These are phyloP conservation scores for Aegilops speltoides DNA, from an alignment of 176 grass and related monocot species.

Conservation along the genomic window DNA sequence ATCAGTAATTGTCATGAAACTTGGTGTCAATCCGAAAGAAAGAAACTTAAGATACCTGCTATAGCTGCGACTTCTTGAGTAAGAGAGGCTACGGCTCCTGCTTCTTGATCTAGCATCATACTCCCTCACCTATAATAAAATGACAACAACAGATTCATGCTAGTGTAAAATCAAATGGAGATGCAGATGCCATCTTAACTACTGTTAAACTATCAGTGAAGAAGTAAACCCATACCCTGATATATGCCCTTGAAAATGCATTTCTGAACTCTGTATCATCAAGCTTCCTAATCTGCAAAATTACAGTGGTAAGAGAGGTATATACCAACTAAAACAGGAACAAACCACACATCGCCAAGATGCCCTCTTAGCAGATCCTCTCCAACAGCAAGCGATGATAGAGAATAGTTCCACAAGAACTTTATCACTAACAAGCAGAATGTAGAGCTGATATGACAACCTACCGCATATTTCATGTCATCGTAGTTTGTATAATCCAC, in stretches of 20 bases:
- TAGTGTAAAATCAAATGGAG: not conserved
- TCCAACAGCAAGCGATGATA: constrained; percentile 5
- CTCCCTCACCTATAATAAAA: constrained; percentile 60
- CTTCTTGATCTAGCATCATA: constrained; percentile 75
- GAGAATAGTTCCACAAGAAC: not conserved
- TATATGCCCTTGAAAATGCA: constrained; percentile 90
- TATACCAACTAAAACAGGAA: constrained; percentile 2
- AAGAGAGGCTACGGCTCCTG: constrained; percentile 57
- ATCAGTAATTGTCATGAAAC: not conserved
- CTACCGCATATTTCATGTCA: constrained; percentile 94
- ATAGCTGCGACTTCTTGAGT: constrained; percentile 62
- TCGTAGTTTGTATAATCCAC: constrained; percentile 97
- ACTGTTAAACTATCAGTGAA: not conserved
- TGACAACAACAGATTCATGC: not conserved
- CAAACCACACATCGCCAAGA: not conserved
- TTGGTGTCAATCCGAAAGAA: not conserved
- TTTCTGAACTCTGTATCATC: constrained; percentile 85
- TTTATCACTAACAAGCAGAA: not conserved
- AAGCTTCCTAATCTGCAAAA: constrained; percentile 73
- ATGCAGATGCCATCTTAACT: constrained; percentile 9
- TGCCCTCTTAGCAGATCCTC: not conserved
- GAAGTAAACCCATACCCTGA: constrained; percentile 53
- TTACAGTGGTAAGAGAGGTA: not conserved
- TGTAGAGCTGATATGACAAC: not conserved
- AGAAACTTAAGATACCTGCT: constrained; percentile 35